A percentile compares a stretch with the other conserved stretches of the same genome.
Evolutionary conservation across 179 eudicot genomes (phyloP).

Genomic region (Silene vulgaris): DNA sequence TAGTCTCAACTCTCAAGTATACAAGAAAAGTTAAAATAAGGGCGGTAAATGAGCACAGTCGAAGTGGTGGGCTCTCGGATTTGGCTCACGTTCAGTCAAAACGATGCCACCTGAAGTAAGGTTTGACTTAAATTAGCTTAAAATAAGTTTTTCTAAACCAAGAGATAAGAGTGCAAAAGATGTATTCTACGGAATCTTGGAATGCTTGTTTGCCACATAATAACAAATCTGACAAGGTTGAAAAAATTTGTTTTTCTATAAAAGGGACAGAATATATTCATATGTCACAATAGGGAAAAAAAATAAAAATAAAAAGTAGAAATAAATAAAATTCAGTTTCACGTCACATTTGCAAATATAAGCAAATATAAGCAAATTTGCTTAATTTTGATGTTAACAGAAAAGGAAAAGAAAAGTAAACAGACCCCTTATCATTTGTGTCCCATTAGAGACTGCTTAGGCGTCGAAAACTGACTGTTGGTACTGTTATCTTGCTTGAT

Average conservation of each 20-base stretch:
- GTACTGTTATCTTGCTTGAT: background rate
- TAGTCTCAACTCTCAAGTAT: background rate
- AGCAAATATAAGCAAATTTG: constrained; percentile 7
- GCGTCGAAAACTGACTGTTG: background rate
- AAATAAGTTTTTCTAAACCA: background rate
- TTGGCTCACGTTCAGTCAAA: background rate
- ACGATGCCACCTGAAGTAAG: background rate
- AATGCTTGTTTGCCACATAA: background rate
- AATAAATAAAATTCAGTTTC: background rate
- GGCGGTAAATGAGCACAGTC: background rate
- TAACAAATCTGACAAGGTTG: background rate
- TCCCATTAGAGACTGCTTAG: background rate
- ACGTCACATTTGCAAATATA: background rate
- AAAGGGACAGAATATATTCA: background rate
- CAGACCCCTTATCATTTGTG: background rate
- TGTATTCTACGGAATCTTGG: background rate
- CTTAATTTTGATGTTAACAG: constrained; percentile 1
- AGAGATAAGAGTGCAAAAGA: background rate
- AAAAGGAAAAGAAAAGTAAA: background rate
- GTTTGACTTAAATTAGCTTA: background rate
- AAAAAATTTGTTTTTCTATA: background rate
- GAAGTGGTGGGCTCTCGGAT: background rate
- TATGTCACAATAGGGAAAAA: background rate
- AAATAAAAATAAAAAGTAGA: background rate
- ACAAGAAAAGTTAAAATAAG: background rate